Evolutionary conservation across 441 rosid species (phyloP), one percentile per base, ranked within the genome.

Genomic region (Pelargonium cotyledonis): DNA sequence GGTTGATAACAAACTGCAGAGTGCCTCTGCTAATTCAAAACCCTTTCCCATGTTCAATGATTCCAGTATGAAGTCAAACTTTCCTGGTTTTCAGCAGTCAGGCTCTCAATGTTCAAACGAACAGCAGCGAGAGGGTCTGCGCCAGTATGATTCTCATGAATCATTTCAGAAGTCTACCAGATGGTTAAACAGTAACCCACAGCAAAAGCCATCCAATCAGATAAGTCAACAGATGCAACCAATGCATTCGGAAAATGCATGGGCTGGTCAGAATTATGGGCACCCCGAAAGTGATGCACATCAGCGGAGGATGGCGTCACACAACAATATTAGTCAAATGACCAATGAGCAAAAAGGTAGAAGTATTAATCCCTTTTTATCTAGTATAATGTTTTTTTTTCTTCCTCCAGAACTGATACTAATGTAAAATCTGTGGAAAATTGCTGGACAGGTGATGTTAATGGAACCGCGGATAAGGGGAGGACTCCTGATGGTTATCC

Each of bases 71-170:
- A 79, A 73, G 75, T 75, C 86, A 63, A 69, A 81, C 69, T 77
- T 85, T 63, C 83, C 88, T 68, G 85, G 85, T 70, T 77, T 85
- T 78, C 82, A 76, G 83, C 84, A 78, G 60, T 73, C 81, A 18
- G 73, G 72, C 57, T 43, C 68, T 46, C 79, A 74, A 73, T 75
- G 75, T 66, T 76, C 81, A 21, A 71, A 68, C 70, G 80, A 60
- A 11, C 64, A 82, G 68, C 64, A 82, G 66, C 65, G 79, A 66
- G 78, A 81, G 43, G 75, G 78, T 72, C 60, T 73, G 19, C 71
- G 65, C 47, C 84, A 76, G 62, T 82, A 73, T 68, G 77, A 73
- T 21, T 75, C 77, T 18, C 82, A 67, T 69, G 80, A 78, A 71
- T 75, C 85, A 61, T 63, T 68, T 70, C 79, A 76, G 71, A 83